A percentile compares a stretch with the other conserved stretches of the same genome.
Conservation (phyloP, 208 protist species). For the Leishmania lainsoni region DNA sequence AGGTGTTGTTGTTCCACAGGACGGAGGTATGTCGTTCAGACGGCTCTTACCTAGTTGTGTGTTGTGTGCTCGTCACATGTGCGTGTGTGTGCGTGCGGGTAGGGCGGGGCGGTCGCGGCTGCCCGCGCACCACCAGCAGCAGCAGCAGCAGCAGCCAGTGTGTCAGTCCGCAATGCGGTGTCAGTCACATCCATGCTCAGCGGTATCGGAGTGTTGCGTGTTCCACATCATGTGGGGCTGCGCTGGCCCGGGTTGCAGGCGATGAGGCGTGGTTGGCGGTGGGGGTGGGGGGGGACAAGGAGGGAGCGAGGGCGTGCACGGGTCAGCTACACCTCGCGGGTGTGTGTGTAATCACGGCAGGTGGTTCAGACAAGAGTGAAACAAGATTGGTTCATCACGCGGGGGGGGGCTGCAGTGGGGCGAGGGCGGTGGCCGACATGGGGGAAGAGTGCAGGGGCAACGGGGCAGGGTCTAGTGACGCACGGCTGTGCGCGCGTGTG, state of each 20-base stretch:
- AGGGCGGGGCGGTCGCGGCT: not conserved
- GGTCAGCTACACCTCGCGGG: slow-evolving; percentile 15
- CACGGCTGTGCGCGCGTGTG: not conserved
- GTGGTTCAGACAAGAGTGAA: slow-evolving; percentile 15
- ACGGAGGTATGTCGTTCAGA: slow-evolving; percentile 35
- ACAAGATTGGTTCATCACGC: slow-evolving; percentile 13
- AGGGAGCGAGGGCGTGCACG: not conserved
- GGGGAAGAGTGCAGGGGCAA: not conserved
- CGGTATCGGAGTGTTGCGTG: slow-evolving; percentile 41
- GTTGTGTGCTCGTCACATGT: slow-evolving; percentile 27
- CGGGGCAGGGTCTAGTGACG: not conserved
- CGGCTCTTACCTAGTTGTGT: slow-evolving; percentile 37
- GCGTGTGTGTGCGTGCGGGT: not conserved
- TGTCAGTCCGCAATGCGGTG: slow-evolving; percentile 23
- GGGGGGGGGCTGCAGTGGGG: not conserved
- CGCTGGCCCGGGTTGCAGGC: too few species aligned
- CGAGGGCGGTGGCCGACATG: not conserved
- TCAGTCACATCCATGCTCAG: slow-evolving; percentile 32
- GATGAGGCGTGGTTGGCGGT: not conserved
- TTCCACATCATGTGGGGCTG: slow-evolving; percentile 22
- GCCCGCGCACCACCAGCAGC: not conserved
- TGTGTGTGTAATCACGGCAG: slow-evolving; percentile 9
- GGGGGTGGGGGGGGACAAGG: not conserved
- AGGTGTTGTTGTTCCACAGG: slow-evolving; percentile 24
- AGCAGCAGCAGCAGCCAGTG: slow-evolving; percentile 7